These are phyloP conservation scores for Uncinocarpus reesii DNA, from an alignment of 2,329 filamentous ascomycete genomes.

Conservation along the genomic window DNA sequence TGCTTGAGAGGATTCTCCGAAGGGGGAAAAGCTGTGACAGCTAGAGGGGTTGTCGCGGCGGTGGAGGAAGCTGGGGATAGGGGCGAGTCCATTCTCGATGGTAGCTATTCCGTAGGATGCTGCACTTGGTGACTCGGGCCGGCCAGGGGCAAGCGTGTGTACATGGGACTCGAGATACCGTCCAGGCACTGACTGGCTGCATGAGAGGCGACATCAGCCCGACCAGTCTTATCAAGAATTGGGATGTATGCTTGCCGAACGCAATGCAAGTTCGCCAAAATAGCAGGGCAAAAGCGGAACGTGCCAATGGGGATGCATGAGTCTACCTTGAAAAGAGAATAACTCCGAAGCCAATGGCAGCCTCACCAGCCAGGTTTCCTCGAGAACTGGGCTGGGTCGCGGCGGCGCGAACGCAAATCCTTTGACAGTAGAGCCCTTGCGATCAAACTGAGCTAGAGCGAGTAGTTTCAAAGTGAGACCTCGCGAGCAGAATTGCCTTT, in stretches of 20 bases:
- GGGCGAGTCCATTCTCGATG: conserved; percentile 1
- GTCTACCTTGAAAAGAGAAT: too few relatives aligned
- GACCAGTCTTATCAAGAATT: background rate
- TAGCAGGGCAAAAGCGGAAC: background rate
- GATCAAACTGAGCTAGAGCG: background rate
- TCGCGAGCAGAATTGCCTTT: background rate
- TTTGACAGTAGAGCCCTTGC: background rate
- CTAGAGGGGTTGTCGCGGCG: conserved; percentile 5
- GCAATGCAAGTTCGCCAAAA: background rate
- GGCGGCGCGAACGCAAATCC: too few relatives aligned
- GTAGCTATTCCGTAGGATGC: background rate
- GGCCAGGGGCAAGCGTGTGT: background rate
- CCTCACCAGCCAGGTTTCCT: too few relatives aligned
- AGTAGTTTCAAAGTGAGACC: conserved; percentile 11
- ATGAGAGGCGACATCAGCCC: too few relatives aligned
- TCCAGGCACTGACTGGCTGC: too few relatives aligned
- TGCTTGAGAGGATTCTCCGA: background rate
- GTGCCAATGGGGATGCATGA: background rate
- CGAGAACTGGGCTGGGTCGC: too few relatives aligned
- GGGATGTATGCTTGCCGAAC: background rate
- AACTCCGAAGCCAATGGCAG: background rate
- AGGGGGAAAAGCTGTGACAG: background rate
- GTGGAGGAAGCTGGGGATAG: background rate
- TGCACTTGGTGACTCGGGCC: too few relatives aligned
- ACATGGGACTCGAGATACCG: background rate